Evolutionary conservation across 179 eudicot species (phyloP).

Genomic region (Silene noctiflora): DNA sequence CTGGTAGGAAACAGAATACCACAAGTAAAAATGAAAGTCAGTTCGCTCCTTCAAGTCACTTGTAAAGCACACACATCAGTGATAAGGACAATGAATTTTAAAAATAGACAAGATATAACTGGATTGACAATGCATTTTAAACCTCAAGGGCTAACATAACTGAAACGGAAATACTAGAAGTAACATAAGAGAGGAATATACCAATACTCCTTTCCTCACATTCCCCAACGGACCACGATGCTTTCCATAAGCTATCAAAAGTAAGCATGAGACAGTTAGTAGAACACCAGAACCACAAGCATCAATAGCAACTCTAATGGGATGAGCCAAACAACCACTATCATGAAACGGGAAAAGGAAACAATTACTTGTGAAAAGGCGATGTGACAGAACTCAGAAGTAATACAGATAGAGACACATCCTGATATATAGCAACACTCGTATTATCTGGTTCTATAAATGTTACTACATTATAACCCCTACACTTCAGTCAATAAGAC

Average conservation of each 20-base stretch:
- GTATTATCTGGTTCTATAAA: background rate
- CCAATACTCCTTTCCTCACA: conserved; percentile 97
- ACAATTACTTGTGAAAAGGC: background rate
- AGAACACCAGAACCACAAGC: background rate
- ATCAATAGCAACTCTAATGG: background rate
- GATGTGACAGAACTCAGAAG: background rate
- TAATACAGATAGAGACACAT: background rate
- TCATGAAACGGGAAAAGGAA: background rate
- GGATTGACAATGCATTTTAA: background rate
- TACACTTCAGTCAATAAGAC: too few relatives aligned
- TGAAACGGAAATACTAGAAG: background rate
- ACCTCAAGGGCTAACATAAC: background rate
- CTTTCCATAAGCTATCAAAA: conserved; percentile 75
- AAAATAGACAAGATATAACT: background rate
- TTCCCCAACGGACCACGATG: conserved; percentile 88
- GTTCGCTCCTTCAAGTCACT: background rate
- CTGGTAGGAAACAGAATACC: background rate
- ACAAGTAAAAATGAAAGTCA: background rate
- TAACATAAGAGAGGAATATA: conserved; percentile 29
- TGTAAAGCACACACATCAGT: background rate
- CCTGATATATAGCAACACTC: background rate
- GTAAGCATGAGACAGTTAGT: background rate
- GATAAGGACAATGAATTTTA: background rate
- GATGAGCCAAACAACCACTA: background rate
- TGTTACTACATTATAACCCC: too few relatives aligned